These are phyloP conservation scores for Magnolia kwangsiensis DNA, from an alignment of 164 flowering plant species.

Conservation along the genomic window DNA sequence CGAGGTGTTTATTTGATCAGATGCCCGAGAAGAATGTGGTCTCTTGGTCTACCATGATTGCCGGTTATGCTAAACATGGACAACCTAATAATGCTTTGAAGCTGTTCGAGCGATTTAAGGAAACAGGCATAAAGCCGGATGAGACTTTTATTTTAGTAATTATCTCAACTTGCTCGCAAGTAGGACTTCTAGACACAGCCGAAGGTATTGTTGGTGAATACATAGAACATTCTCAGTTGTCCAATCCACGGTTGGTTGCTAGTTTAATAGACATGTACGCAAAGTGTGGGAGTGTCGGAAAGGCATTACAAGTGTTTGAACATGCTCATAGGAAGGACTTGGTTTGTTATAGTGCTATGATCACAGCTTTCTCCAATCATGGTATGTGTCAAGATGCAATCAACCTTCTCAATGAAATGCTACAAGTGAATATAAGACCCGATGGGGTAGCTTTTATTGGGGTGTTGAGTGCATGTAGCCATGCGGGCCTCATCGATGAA, in stretches of 20 bases:
- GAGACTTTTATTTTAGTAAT: constrained; percentile 32
- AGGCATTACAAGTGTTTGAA: constrained; percentile 31
- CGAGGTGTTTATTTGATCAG: constrained; percentile 31
- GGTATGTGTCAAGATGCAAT: constrained; percentile 34
- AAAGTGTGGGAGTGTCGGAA: constrained; percentile 35
- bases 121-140: constrained; percentile 30
- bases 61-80: constrained; percentile 37
- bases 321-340: constrained; percentile 27
- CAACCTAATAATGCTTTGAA: constrained; percentile 30
- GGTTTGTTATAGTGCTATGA: constrained; percentile 40
- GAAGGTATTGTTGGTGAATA: constrained; percentile 21
- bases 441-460: constrained; percentile 39
- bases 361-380: constrained; percentile 40
- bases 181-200: constrained; percentile 28
- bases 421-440: constrained; percentile 26
- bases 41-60: constrained; percentile 41
- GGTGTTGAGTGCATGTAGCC: constrained; percentile 39
- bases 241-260: constrained; percentile 20
- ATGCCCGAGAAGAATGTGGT: constrained; percentile 39
- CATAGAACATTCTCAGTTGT: constrained; percentile 14
- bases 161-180: constrained; percentile 39
- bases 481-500: constrained; percentile 39
- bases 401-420: constrained; percentile 31
- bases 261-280: constrained; percentile 42
- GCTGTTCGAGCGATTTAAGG: constrained; percentile 24